Conservation (phyloP, 371 early-diverging fungal species). For the Funneliformis caledonium region DNA sequence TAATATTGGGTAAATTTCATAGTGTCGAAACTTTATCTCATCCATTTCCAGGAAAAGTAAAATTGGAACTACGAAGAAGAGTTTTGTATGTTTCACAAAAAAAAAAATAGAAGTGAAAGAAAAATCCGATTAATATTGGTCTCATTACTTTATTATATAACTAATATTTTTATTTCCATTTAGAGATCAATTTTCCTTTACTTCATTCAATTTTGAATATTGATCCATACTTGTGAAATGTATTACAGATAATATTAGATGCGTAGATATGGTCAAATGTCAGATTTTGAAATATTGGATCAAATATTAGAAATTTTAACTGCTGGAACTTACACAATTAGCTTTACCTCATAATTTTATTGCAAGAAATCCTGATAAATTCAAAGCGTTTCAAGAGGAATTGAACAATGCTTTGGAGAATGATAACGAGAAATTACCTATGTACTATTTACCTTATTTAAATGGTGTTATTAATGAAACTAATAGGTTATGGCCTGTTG, state of each 20-base stretch:
- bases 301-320: not conserved
- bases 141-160: not conserved
- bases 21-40: conserved; percentile 16
- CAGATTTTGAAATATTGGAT: conserved; percentile 37
- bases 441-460: conserved; percentile 35
- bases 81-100: conserved; percentile 4
- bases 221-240: conserved; percentile 17
- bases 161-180: not conserved
- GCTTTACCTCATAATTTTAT: conserved; percentile 5
- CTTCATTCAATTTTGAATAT: not conserved
- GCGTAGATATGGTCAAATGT: not conserved
- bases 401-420: not conserved
- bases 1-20: conserved; percentile 16
- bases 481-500: conserved; percentile 39
- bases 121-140: not conserved
- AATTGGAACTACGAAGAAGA: not conserved
- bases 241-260: conserved; percentile 31
- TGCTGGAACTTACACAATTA: conserved; percentile 22
- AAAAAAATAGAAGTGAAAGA: no score
- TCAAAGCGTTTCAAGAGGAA: conserved; percentile 10
- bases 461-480: conserved; percentile 41
- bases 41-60: conserved; percentile 22
- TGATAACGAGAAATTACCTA: conserved; percentile 10
- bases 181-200: conserved; percentile 25
- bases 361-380: conserved; percentile 10